Base-by-base conservation (phyloP, 2,329 filamentous ascomycete species). In the Bipolaris bicolor region DNA sequence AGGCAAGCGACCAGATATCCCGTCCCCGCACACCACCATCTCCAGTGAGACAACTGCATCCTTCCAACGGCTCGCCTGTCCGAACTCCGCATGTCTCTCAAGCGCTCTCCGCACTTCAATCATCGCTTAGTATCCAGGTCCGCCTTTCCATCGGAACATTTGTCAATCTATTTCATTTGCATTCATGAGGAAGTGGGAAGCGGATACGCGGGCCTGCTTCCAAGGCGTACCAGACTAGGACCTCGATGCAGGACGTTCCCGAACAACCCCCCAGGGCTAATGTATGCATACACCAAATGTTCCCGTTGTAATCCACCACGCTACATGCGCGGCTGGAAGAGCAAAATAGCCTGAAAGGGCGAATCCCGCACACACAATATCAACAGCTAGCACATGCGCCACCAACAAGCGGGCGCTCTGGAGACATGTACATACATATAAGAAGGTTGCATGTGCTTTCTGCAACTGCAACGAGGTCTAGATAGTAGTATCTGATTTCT, bases 281-380 rank as follows among this genome's bases (percentile, higher is more conserved):
- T 45, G 18, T n/a, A 10, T 20, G 36, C 50, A 41, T 41, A 40
- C 26, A 20, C 10, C 26, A 10, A 31, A 31, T 10, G 29, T 13
- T 31, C 10, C 29, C 10, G 10, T 31, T 31, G 10, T 4, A 31
- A 2, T 31, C 37, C 37, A 39, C n/a, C 37, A 39, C 18, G n/a
- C 18, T 18, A 20, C 16, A 39, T 20, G 37, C 37, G 16, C 16
- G 37, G 34, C 15, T 37, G 34, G 34, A 37, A 37, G 34, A n/a
- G 37, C 7, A 39, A 39, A 18, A 58, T 54, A 60, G 61, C 50
- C 61, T 62, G 56, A 62, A 63, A 54, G 51, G 51, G 48, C 39
- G 31, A 44, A 9, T 31, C 3, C 10, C 29, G 29, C 29, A 13
- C 10, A 13, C 10, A 31, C 10, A 31, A 31, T 13, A 31, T 31